These are phyloP conservation scores for Aspergillus cristatus DNA, from an alignment of 495 filamentous ascomycete genomes.

Conservation along the genomic window DNA sequence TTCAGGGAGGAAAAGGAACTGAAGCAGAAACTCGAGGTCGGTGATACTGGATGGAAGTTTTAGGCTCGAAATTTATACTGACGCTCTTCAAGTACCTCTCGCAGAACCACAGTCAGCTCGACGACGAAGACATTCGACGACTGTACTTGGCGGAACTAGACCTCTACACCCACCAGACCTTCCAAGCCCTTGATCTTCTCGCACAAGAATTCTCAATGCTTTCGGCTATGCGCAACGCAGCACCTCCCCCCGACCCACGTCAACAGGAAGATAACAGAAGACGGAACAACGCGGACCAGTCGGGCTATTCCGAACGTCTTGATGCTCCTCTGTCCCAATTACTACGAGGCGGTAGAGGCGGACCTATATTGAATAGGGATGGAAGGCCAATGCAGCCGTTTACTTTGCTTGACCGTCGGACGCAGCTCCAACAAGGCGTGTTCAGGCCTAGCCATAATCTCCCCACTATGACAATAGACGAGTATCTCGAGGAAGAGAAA, in stretches of 20 bases:
- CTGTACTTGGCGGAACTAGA: constrained; percentile 68
- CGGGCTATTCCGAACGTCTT: constrained; percentile 66
- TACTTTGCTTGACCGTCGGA: constrained; percentile 69
- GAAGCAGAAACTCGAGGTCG: constrained; percentile 75
- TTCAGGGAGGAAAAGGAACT: constrained; percentile 83
- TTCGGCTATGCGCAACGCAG: constrained; percentile 52
- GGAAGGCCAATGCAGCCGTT: constrained; percentile 91
- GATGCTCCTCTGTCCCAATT: constrained; percentile 53
- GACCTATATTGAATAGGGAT: constrained; percentile 68
- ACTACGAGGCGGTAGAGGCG: constrained; percentile 43
- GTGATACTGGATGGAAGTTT: constrained; percentile 6
- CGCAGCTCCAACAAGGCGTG: constrained; percentile 70
- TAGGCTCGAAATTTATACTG: constrained; percentile 11
- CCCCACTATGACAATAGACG: constrained; percentile 96
- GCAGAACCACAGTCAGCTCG: constrained; percentile 50
- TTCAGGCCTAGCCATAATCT: constrained; percentile 87
- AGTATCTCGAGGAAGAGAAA: constrained; percentile 90
- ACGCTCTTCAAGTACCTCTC: constrained; percentile 43
- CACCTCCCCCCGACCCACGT: constrained; percentile 15
- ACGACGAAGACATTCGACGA: constrained; percentile 70
- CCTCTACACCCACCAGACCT: constrained; percentile 67
- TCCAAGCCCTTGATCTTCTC: constrained; percentile 75
- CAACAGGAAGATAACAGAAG: constrained; percentile 42
- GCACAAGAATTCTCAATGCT: constrained; percentile 78
- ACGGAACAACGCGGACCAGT: constrained; percentile 25